Base-by-base conservation (phyloP, 78 protist genomes). In the Blattamonas nauphoetae region DNA sequence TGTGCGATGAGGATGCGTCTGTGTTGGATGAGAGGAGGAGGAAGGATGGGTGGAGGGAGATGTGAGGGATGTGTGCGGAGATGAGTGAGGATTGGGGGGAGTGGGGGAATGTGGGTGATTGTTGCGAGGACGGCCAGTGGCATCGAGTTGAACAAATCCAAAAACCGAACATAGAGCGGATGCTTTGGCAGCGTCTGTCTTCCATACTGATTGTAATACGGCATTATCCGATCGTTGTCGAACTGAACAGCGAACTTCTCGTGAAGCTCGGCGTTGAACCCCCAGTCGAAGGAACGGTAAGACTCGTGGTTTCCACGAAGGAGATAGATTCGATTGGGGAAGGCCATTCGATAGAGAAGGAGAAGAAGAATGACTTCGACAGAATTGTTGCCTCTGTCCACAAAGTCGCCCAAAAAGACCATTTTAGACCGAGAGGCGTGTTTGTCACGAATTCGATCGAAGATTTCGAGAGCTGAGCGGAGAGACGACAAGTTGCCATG, bases 221-320 rank as follows among this genome's bases (percentile, higher is more conserved):
- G 71, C 71, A 55, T 55, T n/a, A n/a, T n/a, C n/a, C n/a, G n/a
- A n/a, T n/a, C n/a, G n/a, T n/a, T n/a, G n/a, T n/a, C n/a, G n/a
- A n/a, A n/a, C 21, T 55, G 38, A 55, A 11, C 11, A 21, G 71
- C 38, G 21, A 55, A 55, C 71, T 55, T 55, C 71, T 55, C 71
- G 21, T 29, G 21, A 11, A 55, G 71, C 71, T 55, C 71, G 38
- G 11, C 71, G 71, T 55, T 55, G 71, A 55, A 55, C 21, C 71
- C 71, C 71, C 71, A 55, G 71, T 55, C 71, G 21, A 55, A 55
- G 38, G 71, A 55, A 21, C 71, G 71, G 21, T 55, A 55, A 71
- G 88, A 21, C 64, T 87, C 89, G 86, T 87, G 89, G 45, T 87
- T 87, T 6, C 89, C 89, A 42, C 89, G 45, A 4, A 87, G 45